Base-by-base conservation (phyloP, 2,329 filamentous ascomycete species). In the Didymella pinodella region DNA sequence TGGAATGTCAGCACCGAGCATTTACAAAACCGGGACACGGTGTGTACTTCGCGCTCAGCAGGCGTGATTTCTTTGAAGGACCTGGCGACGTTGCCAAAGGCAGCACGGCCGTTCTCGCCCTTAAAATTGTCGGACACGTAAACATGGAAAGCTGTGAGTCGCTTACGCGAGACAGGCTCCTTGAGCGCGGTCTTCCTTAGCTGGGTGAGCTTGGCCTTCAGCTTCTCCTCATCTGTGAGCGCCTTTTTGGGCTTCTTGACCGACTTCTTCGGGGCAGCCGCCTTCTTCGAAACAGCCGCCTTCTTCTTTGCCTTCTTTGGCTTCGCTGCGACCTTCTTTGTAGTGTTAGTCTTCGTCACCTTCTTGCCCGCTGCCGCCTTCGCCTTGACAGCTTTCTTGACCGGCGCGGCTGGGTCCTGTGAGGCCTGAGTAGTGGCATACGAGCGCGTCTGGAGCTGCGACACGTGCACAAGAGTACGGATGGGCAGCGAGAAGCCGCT, bases 111-210 rank as follows among this genome's bases (percentile, higher is more conserved):
- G 11, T 25, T 29, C 3, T 31, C 12, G 4, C 29, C 48, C 34
- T 66, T 66, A 22, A 41, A 4, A 1, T 45, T 20, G 16, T 79
- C 77, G 22, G 47, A 28, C 2, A 72, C 26, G 64, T 70, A 80
- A 18, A 65, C 57, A 6, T 56, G 55, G 59, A 66, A 77, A 22
- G 73, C 68, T 18, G 49, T 65, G 2, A 65, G 0, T 2, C 28
- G 0, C 11, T 16, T 26, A 22, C 18, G 40, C 3, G 18, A 7
- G 1, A 60, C 34, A 4, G 80, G 79, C 36, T 73, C 72, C 20
- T 63, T 62, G 45, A 82, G 70, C 2, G 79, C 79, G 43, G 61
- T 65, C 62, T 68, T 66, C 63, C 77, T 79, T 45, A 79, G 66
- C n/a, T 72, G 67, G 25, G 56, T 62, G 47, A 79, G 63, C 22